Conservation (phyloP, 2,329 filamentous ascomycete species). For the Neurospora crassa region DNA sequence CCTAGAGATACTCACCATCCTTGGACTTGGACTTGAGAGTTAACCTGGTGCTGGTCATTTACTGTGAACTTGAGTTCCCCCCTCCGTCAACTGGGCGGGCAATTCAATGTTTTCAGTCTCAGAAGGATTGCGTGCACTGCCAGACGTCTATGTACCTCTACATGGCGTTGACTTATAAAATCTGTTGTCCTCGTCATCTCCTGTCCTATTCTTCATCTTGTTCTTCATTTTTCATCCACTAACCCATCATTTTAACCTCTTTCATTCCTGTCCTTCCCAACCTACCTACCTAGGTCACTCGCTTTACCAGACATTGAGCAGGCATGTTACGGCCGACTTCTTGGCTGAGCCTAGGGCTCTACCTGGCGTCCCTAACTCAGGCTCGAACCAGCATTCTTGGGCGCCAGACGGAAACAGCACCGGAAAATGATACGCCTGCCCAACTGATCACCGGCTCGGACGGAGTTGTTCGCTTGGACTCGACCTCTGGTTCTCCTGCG, state of each 20-base stretch:
- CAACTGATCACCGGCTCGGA: background rate
- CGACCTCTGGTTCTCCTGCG: background rate
- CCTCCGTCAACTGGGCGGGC: too few species aligned
- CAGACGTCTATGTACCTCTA: background rate
- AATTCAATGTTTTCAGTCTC: background rate
- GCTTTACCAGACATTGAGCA: background rate
- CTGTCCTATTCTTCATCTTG: background rate
- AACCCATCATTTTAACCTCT: background rate
- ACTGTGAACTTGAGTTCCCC: too few species aligned
- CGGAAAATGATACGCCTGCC: background rate
- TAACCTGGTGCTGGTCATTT: too few species aligned
- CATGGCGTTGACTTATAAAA: background rate
- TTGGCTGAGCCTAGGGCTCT: background rate
- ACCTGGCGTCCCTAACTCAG: background rate
- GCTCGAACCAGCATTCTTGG: background rate
- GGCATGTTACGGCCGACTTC: background rate
- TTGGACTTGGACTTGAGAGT: too few species aligned
- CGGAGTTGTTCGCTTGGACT: background rate
- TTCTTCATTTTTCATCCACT: background rate
- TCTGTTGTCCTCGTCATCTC: background rate
- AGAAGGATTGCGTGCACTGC: background rate
- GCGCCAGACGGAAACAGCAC: background rate
- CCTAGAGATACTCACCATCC: too few species aligned
- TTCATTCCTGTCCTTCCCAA: background rate
- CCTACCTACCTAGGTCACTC: background rate